Percentiles rank a stretch among this genome's conserved stretches.
phyloP scores from a whole-genome alignment of 139 green algal species.

The Axilococcus clingmanii region DNA sequence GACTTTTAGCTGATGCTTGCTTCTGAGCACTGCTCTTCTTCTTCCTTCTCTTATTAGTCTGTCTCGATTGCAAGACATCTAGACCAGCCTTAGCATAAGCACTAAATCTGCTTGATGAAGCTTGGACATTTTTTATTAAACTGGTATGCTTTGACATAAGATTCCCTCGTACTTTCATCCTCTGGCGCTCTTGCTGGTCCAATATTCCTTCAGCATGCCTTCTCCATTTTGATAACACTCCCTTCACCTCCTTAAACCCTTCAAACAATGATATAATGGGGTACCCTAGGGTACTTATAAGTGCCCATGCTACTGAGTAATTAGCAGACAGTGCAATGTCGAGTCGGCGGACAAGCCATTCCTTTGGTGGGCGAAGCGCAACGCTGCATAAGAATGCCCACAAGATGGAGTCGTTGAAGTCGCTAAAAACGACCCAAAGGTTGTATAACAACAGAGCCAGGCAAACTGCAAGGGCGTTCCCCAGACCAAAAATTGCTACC shows the following conservation, averaged over 20 bases:
- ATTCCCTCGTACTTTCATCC: neutral
- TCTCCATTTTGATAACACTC: neutral
- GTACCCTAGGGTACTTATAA: constrained; percentile 11
- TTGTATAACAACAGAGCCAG: constrained; percentile 35
- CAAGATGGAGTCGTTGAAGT: constrained; percentile 39
- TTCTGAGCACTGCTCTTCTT: too few species aligned
- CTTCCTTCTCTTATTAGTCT: constrained; percentile 15
- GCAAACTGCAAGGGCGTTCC: constrained; percentile 29
- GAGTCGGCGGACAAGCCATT: constrained; percentile 25
- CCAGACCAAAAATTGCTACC: constrained; percentile 26
- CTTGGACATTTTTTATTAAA: neutral
- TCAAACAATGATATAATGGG: constrained; percentile 2
- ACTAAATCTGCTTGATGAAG: neutral
- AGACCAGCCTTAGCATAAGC: constrained; percentile 16
- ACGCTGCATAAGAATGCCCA: constrained; percentile 45
- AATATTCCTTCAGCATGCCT: neutral
- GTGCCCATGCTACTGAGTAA: constrained; percentile 2
- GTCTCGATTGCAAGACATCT: constrained; percentile 7
- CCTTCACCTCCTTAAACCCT: neutral
- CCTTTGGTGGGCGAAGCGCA: constrained; percentile 40
- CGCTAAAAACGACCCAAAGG: constrained; percentile 30
- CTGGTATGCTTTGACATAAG: neutral
- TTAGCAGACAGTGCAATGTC: constrained; percentile 8
- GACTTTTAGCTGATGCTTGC: too few species aligned
- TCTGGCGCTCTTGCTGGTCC: neutral